Evolutionary conservation across 345 rosid genomes (phyloP), one percentile per base, ranked within the genome.

Genomic region (Brassica nigra): DNA sequence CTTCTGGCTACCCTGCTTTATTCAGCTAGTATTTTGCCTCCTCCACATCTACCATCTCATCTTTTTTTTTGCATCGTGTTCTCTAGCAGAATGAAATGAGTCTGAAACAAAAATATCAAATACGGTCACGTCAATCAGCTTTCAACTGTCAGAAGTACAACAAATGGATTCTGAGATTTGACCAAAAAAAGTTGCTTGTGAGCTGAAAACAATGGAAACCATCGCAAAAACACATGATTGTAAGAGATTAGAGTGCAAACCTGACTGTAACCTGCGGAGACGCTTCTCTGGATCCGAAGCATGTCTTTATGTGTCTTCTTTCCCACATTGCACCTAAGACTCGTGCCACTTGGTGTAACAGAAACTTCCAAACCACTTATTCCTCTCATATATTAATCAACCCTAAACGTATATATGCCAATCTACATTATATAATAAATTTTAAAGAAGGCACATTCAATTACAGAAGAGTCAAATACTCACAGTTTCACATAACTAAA

Each of bases 251-350:
- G 23, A 66, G 44, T 65, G 18, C 71, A 63, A 76, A 92, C 99
- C 94, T 92, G 98, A 81, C 96, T 91, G 82, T 85, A 89, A 84
- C 97, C 91, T 36, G 99, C 97, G 4, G 96, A 87, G 44, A 91
- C 96, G 23, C 23, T 95, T 75, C 97, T 86, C 82, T 90, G 90
- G 58, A 91, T 87, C 12, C 96, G 92, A 65, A 93, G 82, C 98
- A 95, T 93, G 74, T 95, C 98, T 58, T 83, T 90, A 95, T 36
- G 99, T 95, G 69, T 95, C 99, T 78, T 89, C 98, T 68, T 95
- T 95, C 30, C 99, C 97, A 75, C 91, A 97, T 33, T 86, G 93
- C 54, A 95, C 98, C 83, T 95, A 98, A 66, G 93, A 93, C 49
- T 88, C 94, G 65, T 93, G 92, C 97, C 99, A 95, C 72, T 84